Base-by-base conservation (phyloP, 345 rosid species). In the Erodium maritimum region DNA sequence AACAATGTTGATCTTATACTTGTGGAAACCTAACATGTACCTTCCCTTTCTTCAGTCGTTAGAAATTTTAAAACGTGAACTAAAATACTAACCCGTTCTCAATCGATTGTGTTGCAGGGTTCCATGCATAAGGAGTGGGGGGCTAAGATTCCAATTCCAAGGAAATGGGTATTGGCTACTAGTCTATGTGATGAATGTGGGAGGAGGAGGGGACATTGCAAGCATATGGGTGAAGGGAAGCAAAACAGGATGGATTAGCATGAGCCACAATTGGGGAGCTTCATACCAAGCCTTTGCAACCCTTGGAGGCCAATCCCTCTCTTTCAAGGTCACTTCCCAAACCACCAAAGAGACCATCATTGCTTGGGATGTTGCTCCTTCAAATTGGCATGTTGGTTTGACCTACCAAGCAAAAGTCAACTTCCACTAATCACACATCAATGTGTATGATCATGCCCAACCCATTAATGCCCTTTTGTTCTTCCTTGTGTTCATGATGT, bases 211-310 rank as follows among this genome's bases (percentile, higher is more conserved):
- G 1, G 90, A 83, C 57, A 59, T 85, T 3, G 64, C 62, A 10
- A 12, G 17, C 56, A 71, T 90, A 75, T 77, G 80, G 71, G 86
- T 87, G 2, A 85, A 79, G 64, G 97, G 97, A 21, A 85, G 79
- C 75, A 73, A 37, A 33, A 83, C 97, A 0, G 72, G 72, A 12
- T 90, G 96, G 96, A 83, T 90, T 2, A 54, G 71, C 63, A 90
- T 87, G 97, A 83, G 86, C 79, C 96, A 91, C 60, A 87, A 91
- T 42, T 87, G 96, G 94, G 94, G 97, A 50, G 97, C 96, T 59
- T 80, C 97, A 0, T 90, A 85, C 58, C 97, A 90, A 63, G 97
- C 96, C 18, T 87, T 91, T 55, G 79, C 97, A 22, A 65, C 79
- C 29, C 80, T 90, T 0, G 60, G 72, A 1, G 91, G 96, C 20